These are phyloP conservation scores for Cerrena zonata DNA, from an alignment of 1,284 basidiomycete genomes.

Conservation along the genomic window DNA sequence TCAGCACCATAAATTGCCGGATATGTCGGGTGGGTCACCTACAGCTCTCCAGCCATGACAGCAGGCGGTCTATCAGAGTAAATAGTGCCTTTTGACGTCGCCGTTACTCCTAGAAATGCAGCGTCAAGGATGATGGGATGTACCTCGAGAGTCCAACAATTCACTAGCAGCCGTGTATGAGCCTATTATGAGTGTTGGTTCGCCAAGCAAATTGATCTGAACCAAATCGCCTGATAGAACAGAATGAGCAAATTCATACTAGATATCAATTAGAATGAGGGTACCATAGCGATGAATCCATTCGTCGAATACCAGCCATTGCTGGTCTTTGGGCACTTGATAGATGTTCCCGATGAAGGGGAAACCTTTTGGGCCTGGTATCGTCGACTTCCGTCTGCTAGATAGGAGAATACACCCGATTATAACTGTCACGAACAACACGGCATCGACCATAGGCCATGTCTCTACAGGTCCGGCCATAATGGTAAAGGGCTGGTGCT, in stretches of 20 bases:
- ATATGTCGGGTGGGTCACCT: slow-evolving; percentile 12
- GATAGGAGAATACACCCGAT: too few relatives aligned
- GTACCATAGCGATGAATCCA: slow-evolving; percentile 29
- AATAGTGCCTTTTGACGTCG: slow-evolving; percentile 22
- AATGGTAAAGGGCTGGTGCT: too few relatives aligned
- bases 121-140: background rate
- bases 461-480: too few relatives aligned
- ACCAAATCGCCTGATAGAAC: slow-evolving; percentile 25
- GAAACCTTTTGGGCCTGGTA: slow-evolving; percentile 25
- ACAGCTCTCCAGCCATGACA: slow-evolving; percentile 41
- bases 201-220: slow-evolving; percentile 25
- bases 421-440: too few relatives aligned
- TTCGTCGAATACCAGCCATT: slow-evolving; percentile 29
- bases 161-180: slow-evolving; percentile 27
- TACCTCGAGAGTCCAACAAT: slow-evolving; percentile 27
- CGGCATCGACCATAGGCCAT: too few relatives aligned
- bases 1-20: background rate
- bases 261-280: background rate
- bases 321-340: slow-evolving; percentile 26
- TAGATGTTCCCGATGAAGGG: slow-evolving; percentile 27
- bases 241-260: background rate
- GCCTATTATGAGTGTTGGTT: slow-evolving; percentile 27
- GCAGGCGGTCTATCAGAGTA: slow-evolving; percentile 38
- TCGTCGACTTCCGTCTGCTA: too few relatives aligned
- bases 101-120: background rate